Percentiles rank a stretch among this genome's conserved stretches.
Conservation (phyloP, 2,329 filamentous ascomycete species). For the Apiospora malaysiana region DNA sequence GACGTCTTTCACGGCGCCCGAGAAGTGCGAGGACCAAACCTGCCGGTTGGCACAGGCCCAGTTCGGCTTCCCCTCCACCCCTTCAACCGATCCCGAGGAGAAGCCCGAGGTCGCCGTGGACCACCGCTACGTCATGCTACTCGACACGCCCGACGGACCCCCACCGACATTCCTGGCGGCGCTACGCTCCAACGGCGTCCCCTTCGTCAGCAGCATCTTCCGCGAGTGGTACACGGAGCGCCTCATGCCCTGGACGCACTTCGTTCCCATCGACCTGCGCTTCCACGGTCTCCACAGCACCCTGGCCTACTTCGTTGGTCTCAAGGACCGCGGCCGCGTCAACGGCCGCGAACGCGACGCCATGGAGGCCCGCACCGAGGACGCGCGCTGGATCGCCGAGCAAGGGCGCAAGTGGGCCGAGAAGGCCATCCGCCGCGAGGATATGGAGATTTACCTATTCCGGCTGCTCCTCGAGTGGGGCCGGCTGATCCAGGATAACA, state of each 20-base stretch:
- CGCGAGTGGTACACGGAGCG: slow-evolving; percentile 81
- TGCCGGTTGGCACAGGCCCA: slow-evolving; percentile 59
- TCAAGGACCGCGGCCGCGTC: slow-evolving; percentile 49
- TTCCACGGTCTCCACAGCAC: slow-evolving; percentile 77
- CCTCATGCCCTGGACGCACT: slow-evolving; percentile 78
- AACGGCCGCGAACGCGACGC: slow-evolving; percentile 51
- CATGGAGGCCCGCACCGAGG: slow-evolving; percentile 54
- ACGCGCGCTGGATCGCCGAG: slow-evolving; percentile 70
- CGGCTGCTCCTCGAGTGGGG: slow-evolving; percentile 80
- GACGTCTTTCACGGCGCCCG: slow-evolving; percentile 59
- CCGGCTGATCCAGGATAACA: slow-evolving; percentile 67
- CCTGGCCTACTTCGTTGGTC: slow-evolving; percentile 74
- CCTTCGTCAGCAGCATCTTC: slow-evolving; percentile 75
- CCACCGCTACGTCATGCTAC: slow-evolving; percentile 73
- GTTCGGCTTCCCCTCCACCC: slow-evolving; percentile 48
- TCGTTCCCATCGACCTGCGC: slow-evolving; percentile 76
- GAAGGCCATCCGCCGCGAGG: slow-evolving; percentile 68
- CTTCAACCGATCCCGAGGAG: slow-evolving; percentile 31
- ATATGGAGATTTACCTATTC: slow-evolving; percentile 84
- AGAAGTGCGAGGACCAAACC: slow-evolving; percentile 52
- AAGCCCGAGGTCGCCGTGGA: slow-evolving; percentile 58
- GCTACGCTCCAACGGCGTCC: slow-evolving; percentile 69
- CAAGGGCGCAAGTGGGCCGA: slow-evolving; percentile 70
- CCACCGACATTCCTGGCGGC: slow-evolving; percentile 65
- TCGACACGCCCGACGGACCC: slow-evolving; percentile 74